These are phyloP conservation scores for Cubamyces lactineus DNA, from an alignment of 768 basidiomycete genomes.

Conservation along the genomic window DNA sequence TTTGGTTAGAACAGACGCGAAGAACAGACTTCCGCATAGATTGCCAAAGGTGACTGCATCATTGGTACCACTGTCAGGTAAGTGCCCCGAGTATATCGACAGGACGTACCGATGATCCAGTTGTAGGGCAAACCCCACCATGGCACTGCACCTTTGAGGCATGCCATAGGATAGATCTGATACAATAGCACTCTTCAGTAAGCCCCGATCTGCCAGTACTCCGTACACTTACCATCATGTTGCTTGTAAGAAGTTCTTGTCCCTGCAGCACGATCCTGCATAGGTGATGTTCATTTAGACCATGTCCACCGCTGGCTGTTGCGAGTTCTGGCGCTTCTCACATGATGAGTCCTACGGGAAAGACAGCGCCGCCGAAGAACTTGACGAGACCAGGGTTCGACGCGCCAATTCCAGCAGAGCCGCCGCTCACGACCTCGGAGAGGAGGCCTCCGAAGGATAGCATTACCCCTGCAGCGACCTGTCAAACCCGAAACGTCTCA, in stretches of 20 bases:
- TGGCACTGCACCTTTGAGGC: conserved; percentile 60
- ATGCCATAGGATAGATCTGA: conserved; percentile 72
- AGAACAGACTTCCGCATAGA: conserved; percentile 69
- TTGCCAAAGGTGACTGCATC: conserved; percentile 67
- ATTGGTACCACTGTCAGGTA: not conserved
- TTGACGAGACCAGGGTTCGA: conserved; percentile 72
- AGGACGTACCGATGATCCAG: conserved; percentile 61
- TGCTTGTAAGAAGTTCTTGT: conserved; percentile 72
- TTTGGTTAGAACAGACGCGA: conserved; percentile 64
- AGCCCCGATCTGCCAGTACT: not conserved
- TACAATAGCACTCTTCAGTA: not conserved
- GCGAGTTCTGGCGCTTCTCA: conserved; percentile 33
- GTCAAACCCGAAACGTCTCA: not conserved
- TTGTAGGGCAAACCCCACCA: conserved; percentile 73
- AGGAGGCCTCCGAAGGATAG: conserved; percentile 75
- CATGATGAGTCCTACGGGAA: conserved; percentile 81
- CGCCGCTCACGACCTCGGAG: conserved; percentile 61
- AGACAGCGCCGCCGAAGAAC: conserved; percentile 66
- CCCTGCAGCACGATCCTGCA: conserved; percentile 73
- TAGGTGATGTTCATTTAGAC: not conserved
- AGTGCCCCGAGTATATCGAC: not conserved
- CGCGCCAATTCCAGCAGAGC: conserved; percentile 51
- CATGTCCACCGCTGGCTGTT: not conserved
- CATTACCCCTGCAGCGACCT: conserved; percentile 74
- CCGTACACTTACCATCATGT: conserved; percentile 61